These are phyloP conservation scores for Aspergillus mulundensis DNA, from an alignment of 495 filamentous ascomycete genomes.

Conservation along the genomic window DNA sequence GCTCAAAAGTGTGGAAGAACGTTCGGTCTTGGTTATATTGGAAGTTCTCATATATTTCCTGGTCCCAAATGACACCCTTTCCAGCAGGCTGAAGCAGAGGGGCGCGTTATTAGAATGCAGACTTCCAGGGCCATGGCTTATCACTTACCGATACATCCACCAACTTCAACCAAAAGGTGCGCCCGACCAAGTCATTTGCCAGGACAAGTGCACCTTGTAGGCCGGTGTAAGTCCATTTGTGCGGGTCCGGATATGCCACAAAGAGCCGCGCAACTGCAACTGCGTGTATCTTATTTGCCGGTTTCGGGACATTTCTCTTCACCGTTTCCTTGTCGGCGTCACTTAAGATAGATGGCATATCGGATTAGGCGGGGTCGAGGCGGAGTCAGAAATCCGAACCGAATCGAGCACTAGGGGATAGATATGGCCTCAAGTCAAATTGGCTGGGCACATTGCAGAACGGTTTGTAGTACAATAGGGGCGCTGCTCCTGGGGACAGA, in stretches of 20 bases:
- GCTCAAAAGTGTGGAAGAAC: conserved; percentile 96
- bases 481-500: conserved; percentile 14
- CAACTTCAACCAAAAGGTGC: conserved; percentile 95
- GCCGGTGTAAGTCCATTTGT: conserved; percentile 91
- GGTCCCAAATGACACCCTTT: conserved; percentile 95
- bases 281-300: conserved; percentile 91
- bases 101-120: conserved; percentile 17
- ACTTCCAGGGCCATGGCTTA: not conserved
- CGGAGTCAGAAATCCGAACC: not conserved
- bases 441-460: conserved; percentile 34
- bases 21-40: conserved; percentile 91
- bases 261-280: conserved; percentile 93
- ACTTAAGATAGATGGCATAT: conserved; percentile 82
- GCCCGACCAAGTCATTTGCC: conserved; percentile 88
- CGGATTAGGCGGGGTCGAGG: conserved; percentile 19
- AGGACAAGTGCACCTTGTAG: conserved; percentile 91
- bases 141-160: conserved; percentile 87
- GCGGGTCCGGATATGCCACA: conserved; percentile 80
- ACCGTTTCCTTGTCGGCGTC: conserved; percentile 93
- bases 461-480: conserved; percentile 12
- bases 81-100: conserved; percentile 57
- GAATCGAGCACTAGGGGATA: not conserved
- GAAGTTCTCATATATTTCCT: conserved; percentile 94
- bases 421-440: conserved; percentile 9
- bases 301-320: conserved; percentile 83